phyloP scores from a whole-genome alignment of 2,329 filamentous ascomycete species.

The Mariannaea elegans region DNA sequence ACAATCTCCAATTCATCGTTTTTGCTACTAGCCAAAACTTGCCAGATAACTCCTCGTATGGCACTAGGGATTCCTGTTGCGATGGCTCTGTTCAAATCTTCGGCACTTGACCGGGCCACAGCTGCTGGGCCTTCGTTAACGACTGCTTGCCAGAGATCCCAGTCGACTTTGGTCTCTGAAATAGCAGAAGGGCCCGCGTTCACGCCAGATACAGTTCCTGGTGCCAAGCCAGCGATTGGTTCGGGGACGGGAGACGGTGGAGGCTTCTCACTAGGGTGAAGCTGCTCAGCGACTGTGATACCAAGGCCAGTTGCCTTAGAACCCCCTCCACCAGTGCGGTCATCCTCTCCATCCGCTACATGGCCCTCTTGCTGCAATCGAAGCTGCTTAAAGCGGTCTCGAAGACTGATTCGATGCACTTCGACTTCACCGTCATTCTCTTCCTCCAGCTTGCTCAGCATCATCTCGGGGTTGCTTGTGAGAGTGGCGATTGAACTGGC shows the following conservation, averaged over 20 bases:
- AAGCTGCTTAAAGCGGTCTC: constrained; percentile 81
- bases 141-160: constrained; percentile 97
- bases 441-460: constrained; percentile 79
- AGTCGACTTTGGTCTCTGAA: constrained; percentile 84
- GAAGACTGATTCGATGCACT: constrained; percentile 69
- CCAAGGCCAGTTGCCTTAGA: constrained; percentile 32
- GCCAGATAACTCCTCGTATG: constrained; percentile 98
- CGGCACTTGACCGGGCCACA: constrained; percentile 85
- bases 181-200: constrained; percentile 78
- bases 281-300: constrained; percentile 37
- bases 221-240: constrained; percentile 76
- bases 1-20: constrained; percentile 86
- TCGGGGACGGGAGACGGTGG: constrained; percentile 64
- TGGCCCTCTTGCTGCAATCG: constrained; percentile 78
- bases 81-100: constrained; percentile 90
- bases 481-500: constrained; percentile 81
- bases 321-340: constrained; percentile 49
- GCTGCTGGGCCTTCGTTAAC: constrained; percentile 94
- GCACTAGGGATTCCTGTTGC: constrained; percentile 92
- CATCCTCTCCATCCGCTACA: constrained; percentile 60
- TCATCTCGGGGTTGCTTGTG: constrained; percentile 83
- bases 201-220: constrained; percentile 86
- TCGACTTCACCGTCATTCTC: constrained; percentile 63
- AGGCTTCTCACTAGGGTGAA: constrained; percentile 41
- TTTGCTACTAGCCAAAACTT: constrained; percentile 94